Evolutionary conservation across 305 asterid genomes (phyloP), one percentile per base, ranked within the genome.

Genomic region (Andrographis paniculata): DNA sequence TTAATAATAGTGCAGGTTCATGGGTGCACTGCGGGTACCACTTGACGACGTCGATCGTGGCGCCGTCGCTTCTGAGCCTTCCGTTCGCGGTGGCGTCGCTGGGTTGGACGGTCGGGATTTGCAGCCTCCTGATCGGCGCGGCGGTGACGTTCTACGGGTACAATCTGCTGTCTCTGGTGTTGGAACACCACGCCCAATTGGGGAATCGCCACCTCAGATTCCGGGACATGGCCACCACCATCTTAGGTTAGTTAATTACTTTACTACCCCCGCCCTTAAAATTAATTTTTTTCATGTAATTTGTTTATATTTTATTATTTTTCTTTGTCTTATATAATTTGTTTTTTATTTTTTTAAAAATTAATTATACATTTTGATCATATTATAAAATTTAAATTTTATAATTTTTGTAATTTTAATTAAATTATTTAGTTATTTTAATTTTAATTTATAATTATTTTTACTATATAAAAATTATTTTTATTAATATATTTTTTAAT

Each of bases 11-110:
- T 24, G 6, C 20, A 80, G 87, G 93, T 15, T 68, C 85, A 15
- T 82, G 94, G 89, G 42, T 56, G 63, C 94, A 82, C 46, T 78
- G 83, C 9, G 94, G 88, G 40, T 82, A 74, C 58, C 94, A 82
- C 61, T 22, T 82, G 41, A 82, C 88, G 19, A 76, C 82, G 27
- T 80, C 89, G 2, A 82, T 82, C 43, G 84, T 82, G 0, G 74
- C 81, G 22, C 86, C 94, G 62, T 79, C 77, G 22, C 74, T 82
- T 2, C 55, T 82, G 14, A 79, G 86, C 61, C 63, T 82, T 59
- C 79, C 86, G 12, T 82, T 65, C 21, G 68, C 84, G 5, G 67
- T 82, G 51, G 46, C 79, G 19, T 39, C 72, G 53, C 16, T 82
- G 56, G 84, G 94, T 6, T 82, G 86, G 94, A 47, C 36, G 13